A percentile compares a stretch with the other conserved stretches of the same genome.
These are phyloP conservation scores for Trametes meyenii DNA, from an alignment of 768 basidiomycete species.

Conservation along the genomic window DNA sequence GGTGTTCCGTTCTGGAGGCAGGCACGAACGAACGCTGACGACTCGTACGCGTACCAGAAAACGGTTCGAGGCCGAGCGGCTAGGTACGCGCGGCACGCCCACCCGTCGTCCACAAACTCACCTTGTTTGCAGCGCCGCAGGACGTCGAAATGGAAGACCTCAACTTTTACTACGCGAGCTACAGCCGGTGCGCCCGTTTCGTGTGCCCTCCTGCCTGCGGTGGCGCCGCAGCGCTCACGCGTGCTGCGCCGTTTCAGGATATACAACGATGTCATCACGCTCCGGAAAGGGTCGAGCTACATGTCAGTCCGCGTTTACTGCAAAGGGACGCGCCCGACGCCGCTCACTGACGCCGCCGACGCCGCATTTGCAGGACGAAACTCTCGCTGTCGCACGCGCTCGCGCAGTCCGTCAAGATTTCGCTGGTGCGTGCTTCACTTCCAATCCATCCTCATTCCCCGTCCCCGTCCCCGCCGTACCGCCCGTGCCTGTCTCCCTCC, in stretches of 20 bases:
- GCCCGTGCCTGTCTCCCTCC: too few species aligned
- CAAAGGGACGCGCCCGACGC: slow-evolving; percentile 17
- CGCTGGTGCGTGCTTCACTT: slow-evolving; percentile 55
- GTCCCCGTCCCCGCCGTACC: not conserved
- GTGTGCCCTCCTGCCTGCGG: not conserved
- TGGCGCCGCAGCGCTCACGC: slow-evolving; percentile 5
- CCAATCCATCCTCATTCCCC: not conserved
- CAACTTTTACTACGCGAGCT: slow-evolving; percentile 96
- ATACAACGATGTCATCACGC: slow-evolving; percentile 96
- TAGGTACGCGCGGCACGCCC: slow-evolving; percentile 49
- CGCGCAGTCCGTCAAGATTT: slow-evolving; percentile 97
- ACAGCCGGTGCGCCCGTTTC: slow-evolving; percentile 66
- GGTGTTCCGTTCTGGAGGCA: not conserved
- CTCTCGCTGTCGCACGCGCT: slow-evolving; percentile 92
- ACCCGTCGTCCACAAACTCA: not conserved
- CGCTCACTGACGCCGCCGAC: slow-evolving; percentile 8
- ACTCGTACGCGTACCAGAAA: slow-evolving; percentile 55
- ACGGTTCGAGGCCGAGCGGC: slow-evolving; percentile 90
- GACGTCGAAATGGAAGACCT: slow-evolving; percentile 96
- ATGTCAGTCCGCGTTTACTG: slow-evolving; percentile 59
- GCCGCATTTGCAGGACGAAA: slow-evolving; percentile 72
- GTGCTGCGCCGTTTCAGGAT: slow-evolving; percentile 51
- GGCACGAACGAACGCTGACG: slow-evolving; percentile 10
- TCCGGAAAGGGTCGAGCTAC: slow-evolving; percentile 92
- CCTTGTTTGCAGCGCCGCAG: slow-evolving; percentile 62